Conservation (phyloP, 2,329 filamentous ascomycete genomes). For the Exophiala sp. region DNA sequence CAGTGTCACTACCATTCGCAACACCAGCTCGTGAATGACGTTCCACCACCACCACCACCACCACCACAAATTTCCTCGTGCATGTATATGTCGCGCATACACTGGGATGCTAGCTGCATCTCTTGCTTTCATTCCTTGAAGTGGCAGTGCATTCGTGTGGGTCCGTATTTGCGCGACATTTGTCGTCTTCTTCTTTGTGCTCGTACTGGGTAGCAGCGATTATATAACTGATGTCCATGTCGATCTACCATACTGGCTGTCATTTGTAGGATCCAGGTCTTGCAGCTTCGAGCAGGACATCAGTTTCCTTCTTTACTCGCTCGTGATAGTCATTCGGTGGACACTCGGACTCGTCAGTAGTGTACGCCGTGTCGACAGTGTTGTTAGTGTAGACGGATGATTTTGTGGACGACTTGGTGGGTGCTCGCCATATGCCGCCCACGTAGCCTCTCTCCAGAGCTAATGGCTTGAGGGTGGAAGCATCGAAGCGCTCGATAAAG, state of each 20-base stretch:
- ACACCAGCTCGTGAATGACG: no score
- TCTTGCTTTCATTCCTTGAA: no score
- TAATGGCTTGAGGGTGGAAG: constrained; percentile 23
- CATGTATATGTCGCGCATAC: no score
- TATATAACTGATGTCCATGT: no score
- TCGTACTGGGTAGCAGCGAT: not conserved
- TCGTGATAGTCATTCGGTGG: constrained; percentile 23
- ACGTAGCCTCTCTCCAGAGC: constrained; percentile 28
- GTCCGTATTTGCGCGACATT: no score
- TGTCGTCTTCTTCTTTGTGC: not conserved
- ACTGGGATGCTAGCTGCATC: no score
- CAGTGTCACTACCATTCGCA: no score
- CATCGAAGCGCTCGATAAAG: constrained; percentile 28
- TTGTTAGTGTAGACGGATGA: constrained; percentile 28
- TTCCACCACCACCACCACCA: no score
- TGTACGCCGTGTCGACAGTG: constrained; percentile 23
- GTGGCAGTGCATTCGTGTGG: no score
- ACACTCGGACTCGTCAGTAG: constrained; percentile 12
- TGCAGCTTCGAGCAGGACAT: constrained; percentile 16
- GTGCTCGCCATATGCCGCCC: constrained; percentile 27
- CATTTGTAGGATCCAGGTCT: constrained; percentile 18
- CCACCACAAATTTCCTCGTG: no score
- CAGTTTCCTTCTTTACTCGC: constrained; percentile 18
- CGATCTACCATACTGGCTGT: not conserved
- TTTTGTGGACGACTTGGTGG: constrained; percentile 17